Conservation (phyloP, 2,329 filamentous ascomycete genomes). For the Aureobasidium zeae region DNA sequence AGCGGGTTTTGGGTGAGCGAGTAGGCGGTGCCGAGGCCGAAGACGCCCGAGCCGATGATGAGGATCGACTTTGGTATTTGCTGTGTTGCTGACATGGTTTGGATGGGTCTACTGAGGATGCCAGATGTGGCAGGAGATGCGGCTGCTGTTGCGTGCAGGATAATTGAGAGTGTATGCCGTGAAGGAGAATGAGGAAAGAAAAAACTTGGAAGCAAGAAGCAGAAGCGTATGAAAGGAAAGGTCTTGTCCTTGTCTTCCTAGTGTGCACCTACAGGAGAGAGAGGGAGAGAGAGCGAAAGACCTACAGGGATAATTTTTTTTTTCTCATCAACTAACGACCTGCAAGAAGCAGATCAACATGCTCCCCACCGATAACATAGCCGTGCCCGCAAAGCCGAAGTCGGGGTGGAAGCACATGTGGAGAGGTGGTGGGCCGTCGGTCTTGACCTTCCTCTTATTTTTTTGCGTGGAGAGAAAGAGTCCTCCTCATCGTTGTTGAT, state of each 20-base stretch:
- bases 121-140: neutral
- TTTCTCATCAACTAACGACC: neutral
- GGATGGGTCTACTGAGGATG: neutral
- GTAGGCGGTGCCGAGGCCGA: constrained; percentile 57
- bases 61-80: constrained; percentile 35
- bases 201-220: neutral
- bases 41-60: constrained; percentile 45
- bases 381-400: constrained; percentile 1
- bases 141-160: no score
- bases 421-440: constrained; percentile 7
- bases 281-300: no score
- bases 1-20: constrained; percentile 54
- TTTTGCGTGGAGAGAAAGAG: no score
- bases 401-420: constrained; percentile 7
- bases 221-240: no score
- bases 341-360: constrained; percentile 4
- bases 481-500: no score
- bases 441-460: constrained; percentile 1
- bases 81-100: constrained; percentile 11
- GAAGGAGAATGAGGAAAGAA: neutral
- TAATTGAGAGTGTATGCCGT: neutral
- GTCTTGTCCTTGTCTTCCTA: neutral
- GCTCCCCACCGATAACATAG: constrained; percentile 11
- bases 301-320: constrained; percentile 1
- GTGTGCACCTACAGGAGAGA: no score